phyloP scores from a whole-genome alignment of 106 monocot genomes.

The Agapanthus africanus region DNA sequence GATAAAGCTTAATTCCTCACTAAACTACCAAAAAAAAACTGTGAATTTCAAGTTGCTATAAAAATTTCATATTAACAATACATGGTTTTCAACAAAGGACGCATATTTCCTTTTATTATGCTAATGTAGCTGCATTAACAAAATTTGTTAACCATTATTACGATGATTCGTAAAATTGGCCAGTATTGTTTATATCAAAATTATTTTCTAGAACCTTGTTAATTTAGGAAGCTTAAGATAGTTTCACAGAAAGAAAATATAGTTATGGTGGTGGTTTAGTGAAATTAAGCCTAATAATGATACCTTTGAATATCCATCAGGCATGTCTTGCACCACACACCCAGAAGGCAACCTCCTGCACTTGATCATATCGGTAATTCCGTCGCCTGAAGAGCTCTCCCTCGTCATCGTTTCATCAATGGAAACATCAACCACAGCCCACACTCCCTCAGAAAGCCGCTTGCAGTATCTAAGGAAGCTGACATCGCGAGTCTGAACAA shows the following conservation, averaged over 20 bases:
- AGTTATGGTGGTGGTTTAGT: not conserved
- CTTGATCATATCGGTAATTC: constrained; percentile 21
- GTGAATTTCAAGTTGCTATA: too few relatives aligned
- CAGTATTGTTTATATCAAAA: not conserved
- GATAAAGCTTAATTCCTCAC: too few relatives aligned
- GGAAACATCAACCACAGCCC: constrained; percentile 56
- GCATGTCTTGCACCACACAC: constrained; percentile 52
- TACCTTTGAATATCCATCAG: constrained; percentile 69
- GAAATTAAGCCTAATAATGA: not conserved
- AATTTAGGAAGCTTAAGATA: not conserved
- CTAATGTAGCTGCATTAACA: too few relatives aligned
- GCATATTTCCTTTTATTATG: too few relatives aligned
- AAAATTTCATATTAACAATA: too few relatives aligned
- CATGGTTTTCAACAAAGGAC: too few relatives aligned
- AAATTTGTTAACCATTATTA: not conserved
- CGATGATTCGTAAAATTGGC: not conserved
- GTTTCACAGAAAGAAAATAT: not conserved
- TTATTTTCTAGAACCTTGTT: not conserved
- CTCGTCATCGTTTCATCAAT: constrained; percentile 19
- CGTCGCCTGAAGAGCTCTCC: too few relatives aligned
- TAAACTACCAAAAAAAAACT: too few relatives aligned
- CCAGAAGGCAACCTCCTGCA: constrained; percentile 62
- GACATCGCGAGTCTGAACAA: not conserved
- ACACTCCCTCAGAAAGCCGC: constrained; percentile 37
- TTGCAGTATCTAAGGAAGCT: constrained; percentile 56